Percentiles rank a stretch among this genome's conserved stretches.
Evolutionary conservation across 2,329 filamentous ascomycete species (phyloP).

Genomic region (Cordyceps cicadae): DNA sequence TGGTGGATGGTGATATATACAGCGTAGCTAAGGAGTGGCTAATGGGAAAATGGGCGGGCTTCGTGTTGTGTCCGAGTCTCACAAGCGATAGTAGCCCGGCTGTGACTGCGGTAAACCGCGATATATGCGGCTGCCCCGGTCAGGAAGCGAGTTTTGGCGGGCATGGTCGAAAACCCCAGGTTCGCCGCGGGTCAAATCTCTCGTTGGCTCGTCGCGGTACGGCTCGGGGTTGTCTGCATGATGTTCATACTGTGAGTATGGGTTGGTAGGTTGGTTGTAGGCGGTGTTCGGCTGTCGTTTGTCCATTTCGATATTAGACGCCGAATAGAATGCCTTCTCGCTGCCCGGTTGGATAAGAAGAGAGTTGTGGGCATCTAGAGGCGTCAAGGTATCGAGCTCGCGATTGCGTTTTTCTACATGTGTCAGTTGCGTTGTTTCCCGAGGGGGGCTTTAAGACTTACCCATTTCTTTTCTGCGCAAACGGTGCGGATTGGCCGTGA

Average conservation of each 20-base stretch:
- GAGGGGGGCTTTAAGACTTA: slow-evolving; percentile 38
- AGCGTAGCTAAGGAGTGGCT: background rate
- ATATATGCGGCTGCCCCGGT: background rate
- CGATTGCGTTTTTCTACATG: slow-evolving; percentile 61
- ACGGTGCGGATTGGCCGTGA: slow-evolving; percentile 83
- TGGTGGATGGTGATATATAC: background rate
- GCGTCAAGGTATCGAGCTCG: slow-evolving; percentile 75
- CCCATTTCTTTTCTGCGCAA: slow-evolving; percentile 82
- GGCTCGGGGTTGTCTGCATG: background rate
- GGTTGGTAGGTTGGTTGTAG: slow-evolving; percentile 27
- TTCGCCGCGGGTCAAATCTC: background rate
- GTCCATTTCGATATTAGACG: slow-evolving; percentile 31
- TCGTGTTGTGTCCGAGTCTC: background rate
- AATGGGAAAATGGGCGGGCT: background rate
- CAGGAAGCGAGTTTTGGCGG: background rate
- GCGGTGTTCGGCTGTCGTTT: slow-evolving; percentile 21
- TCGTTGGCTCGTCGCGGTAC: background rate
- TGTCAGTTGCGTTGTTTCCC: slow-evolving; percentile 20
- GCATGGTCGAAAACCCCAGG: background rate
- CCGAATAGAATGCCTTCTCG: slow-evolving; percentile 34
- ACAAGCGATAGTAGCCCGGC: background rate
- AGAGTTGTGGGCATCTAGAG: slow-evolving; percentile 78
- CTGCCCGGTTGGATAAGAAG: slow-evolving; percentile 52
- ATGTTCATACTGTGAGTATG: slow-evolving; percentile 16
- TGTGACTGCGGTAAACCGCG: background rate